A percentile compares a stretch with the other conserved stretches of the same genome.
phyloP scores from a whole-genome alignment of 805 yeast species.

The Metschnikowia shivogae region DNA sequence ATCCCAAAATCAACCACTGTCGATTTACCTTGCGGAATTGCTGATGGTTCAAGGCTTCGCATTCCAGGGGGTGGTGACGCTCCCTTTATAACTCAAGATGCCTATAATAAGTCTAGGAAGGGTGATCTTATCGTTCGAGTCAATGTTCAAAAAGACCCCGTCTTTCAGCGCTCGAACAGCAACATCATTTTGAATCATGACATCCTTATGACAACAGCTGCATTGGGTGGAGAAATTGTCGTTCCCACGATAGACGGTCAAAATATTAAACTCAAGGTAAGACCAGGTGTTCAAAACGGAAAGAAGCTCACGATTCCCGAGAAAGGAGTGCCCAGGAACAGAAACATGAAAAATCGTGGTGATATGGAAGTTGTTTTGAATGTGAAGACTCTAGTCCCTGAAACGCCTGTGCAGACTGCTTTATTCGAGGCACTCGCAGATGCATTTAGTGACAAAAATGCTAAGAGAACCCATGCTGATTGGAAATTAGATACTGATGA shows the following conservation, averaged over 20 bases:
- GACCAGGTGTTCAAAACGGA: constrained; percentile 81
- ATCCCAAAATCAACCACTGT: constrained; percentile 67
- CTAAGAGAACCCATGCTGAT: constrained; percentile 59
- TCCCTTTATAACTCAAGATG: constrained; percentile 69
- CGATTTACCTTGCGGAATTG: constrained; percentile 84
- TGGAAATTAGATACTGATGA: constrained; percentile 34
- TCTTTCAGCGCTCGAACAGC: constrained; percentile 61
- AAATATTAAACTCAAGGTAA: constrained; percentile 69
- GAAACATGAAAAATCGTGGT: constrained; percentile 59
- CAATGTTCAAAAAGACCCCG: constrained; percentile 68
- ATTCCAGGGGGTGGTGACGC: constrained; percentile 89
- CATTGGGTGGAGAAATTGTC: constrained; percentile 85
- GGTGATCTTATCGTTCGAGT: constrained; percentile 89
- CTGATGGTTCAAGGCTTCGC: constrained; percentile 80
- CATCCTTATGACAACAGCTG: constrained; percentile 92
- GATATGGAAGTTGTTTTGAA: constrained; percentile 71
- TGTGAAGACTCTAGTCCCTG: constrained; percentile 69
- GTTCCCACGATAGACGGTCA: constrained; percentile 90
- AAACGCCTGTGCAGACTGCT: constrained; percentile 80
- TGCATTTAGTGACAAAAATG: constrained; percentile 73
- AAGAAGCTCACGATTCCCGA: constrained; percentile 71
- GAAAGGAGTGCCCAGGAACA: constrained; percentile 75
- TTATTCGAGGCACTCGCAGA: constrained; percentile 93
- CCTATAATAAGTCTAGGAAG: constrained; percentile 61
- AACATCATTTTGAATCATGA: constrained; percentile 63